phyloP scores from a whole-genome alignment of 345 rosid genomes.

The Abelmoschus esculentus region DNA sequence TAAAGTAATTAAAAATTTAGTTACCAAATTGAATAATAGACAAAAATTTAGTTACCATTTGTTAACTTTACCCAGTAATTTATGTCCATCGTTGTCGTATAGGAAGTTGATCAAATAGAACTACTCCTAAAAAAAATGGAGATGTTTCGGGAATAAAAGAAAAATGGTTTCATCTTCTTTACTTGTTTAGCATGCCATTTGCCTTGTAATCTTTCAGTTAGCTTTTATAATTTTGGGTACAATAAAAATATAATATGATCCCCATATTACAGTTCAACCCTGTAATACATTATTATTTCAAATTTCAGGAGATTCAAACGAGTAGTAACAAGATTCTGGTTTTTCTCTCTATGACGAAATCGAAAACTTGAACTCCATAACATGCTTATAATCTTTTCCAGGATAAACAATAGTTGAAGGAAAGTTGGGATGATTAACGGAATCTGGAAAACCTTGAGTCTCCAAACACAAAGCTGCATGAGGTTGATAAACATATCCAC shows the following conservation, averaged over 20 bases:
- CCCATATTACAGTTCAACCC: neutral
- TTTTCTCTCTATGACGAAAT: constrained; percentile 8
- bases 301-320: neutral
- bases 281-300: neutral
- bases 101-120: too few species aligned
- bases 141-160: too few species aligned
- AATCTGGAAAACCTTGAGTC: constrained; percentile 80
- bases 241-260: too few species aligned
- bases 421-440: constrained; percentile 63
- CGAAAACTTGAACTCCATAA: constrained; percentile 60
- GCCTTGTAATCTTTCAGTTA: too few species aligned
- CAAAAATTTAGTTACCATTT: too few species aligned
- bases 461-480: constrained; percentile 70
- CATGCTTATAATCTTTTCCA: constrained; percentile 50
- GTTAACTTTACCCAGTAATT: too few species aligned
- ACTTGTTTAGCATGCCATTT: neutral
- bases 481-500: constrained; percentile 50
- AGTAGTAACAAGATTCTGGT: neutral
- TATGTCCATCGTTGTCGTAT: too few species aligned
- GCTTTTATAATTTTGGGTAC: too few species aligned
- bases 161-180: too few species aligned
- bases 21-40: too few species aligned
- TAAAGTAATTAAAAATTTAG: too few species aligned
- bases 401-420: constrained; percentile 62
- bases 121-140: too few species aligned